Evolutionary conservation across 768 basidiomycete genomes (phyloP).

Genomic region (Podaxis carcinomalis): DNA sequence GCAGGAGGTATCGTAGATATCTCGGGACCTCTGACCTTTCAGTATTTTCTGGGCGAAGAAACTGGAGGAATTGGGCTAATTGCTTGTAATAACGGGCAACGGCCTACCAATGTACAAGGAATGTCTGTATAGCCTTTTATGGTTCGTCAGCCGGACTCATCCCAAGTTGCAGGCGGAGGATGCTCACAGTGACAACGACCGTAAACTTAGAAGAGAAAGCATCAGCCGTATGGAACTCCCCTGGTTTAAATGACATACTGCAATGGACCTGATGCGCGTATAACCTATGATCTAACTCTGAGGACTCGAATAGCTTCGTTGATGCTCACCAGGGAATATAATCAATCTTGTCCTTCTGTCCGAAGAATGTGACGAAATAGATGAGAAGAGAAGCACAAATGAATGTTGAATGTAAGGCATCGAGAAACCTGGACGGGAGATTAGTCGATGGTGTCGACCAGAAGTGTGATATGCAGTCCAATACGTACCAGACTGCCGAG

Average conservation of each 20-base stretch:
- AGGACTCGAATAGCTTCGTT: neutral
- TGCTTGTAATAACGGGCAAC: neutral
- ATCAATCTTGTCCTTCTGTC: constrained; percentile 32
- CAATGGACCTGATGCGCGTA: constrained; percentile 27
- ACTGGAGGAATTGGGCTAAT: neutral
- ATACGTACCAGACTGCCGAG: constrained; percentile 22
- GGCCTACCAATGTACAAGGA: constrained; percentile 46
- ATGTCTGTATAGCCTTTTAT: constrained; percentile 38
- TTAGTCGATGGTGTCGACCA: neutral
- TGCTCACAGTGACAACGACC: constrained; percentile 29
- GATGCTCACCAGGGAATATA: constrained; percentile 37
- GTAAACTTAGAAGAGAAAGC: constrained; percentile 23
- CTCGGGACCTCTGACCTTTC: constrained; percentile 4
- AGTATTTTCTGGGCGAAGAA: constrained; percentile 17
- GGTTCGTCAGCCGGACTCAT: neutral
- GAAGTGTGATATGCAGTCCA: neutral
- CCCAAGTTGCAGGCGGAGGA: neutral
- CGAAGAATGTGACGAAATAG: constrained; percentile 41
- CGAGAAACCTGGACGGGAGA: constrained; percentile 22
- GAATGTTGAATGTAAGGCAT: constrained; percentile 35
- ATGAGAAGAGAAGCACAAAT: constrained; percentile 37
- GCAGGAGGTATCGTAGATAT: neutral
- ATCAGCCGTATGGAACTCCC: neutral
- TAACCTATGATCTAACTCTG: neutral
- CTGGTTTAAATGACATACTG: constrained; percentile 22